Percentiles rank a stretch among this genome's conserved stretches.
Evolutionary conservation across 2,329 filamentous ascomycete genomes (phyloP).

Genomic region (Lecanoromycetidae sp.): DNA sequence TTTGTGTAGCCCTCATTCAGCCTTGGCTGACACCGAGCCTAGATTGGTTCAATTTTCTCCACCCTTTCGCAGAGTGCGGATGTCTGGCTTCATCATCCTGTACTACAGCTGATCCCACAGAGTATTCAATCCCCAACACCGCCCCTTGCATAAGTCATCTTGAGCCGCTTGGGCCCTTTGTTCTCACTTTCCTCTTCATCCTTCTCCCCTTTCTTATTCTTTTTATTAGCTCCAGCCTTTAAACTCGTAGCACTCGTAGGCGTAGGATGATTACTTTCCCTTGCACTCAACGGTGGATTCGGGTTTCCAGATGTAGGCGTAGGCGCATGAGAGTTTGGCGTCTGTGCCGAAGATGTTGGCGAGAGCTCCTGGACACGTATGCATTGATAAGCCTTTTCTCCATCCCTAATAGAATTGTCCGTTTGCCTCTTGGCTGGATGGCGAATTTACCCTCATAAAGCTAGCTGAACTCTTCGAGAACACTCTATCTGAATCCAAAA

Average conservation of each 20-base stretch:
- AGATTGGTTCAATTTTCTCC: too few species aligned
- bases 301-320: constrained; percentile 30
- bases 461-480: constrained; percentile 39
- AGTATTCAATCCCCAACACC: constrained; percentile 25
- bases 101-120: background rate
- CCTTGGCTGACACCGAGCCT: too few species aligned
- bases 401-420: background rate
- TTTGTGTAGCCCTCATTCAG: too few species aligned
- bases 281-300: constrained; percentile 22
- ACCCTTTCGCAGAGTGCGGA: too few species aligned
- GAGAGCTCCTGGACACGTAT: constrained; percentile 3
- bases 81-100: too few species aligned
- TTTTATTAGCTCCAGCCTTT: constrained; percentile 30
- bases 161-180: constrained; percentile 30
- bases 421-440: background rate
- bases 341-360: constrained; percentile 7
- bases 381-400: background rate
- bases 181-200: constrained; percentile 26
- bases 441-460: constrained; percentile 27
- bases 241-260: constrained; percentile 23
- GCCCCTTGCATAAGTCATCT: constrained; percentile 31
- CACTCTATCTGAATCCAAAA: constrained; percentile 35
- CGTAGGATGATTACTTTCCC: constrained; percentile 17
- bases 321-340: constrained; percentile 34
- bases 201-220: constrained; percentile 28